Conservation (phyloP, 2,329 filamentous ascomycete species). For the Bimuria novae-zelandiae region DNA sequence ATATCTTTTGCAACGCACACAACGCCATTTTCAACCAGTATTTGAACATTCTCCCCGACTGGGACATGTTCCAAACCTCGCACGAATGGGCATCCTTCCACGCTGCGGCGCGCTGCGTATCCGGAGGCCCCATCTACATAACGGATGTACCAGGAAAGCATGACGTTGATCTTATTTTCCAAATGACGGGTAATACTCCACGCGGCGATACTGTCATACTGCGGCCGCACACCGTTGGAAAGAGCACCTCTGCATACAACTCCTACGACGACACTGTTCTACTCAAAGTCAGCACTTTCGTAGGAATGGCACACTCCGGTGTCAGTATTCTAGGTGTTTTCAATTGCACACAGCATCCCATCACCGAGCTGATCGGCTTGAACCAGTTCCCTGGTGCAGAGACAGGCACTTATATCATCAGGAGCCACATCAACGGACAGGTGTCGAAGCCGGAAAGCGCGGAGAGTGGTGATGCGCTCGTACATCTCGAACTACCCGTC, state of each 20-base stretch:
- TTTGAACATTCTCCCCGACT: slow-evolving; percentile 85
- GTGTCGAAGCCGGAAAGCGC: slow-evolving; percentile 60
- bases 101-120: slow-evolving; percentile 85
- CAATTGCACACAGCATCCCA: slow-evolving; percentile 68
- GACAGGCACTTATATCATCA: slow-evolving; percentile 68
- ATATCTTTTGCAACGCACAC: slow-evolving; percentile 92
- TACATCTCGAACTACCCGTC: slow-evolving; percentile 66
- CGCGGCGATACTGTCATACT: slow-evolving; percentile 78
- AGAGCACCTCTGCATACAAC: slow-evolving; percentile 73
- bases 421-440: slow-evolving; percentile 70
- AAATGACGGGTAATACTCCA: slow-evolving; percentile 78
- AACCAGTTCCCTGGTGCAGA: slow-evolving; percentile 74
- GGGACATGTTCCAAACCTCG: slow-evolving; percentile 74
- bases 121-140: slow-evolving; percentile 91
- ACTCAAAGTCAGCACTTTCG: slow-evolving; percentile 79
- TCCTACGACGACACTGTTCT: slow-evolving; percentile 74
- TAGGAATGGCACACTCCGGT: slow-evolving; percentile 69
- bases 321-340: slow-evolving; percentile 82
- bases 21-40: slow-evolving; percentile 82
- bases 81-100: slow-evolving; percentile 80
- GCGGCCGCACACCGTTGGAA: slow-evolving; percentile 74
- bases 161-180: slow-evolving; percentile 71
- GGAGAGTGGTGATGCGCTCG: slow-evolving; percentile 54
- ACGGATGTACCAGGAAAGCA: slow-evolving; percentile 87
- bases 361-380: slow-evolving; percentile 73